Conservation (phyloP, 1,139 yeast species). For the Meyerozyma carpophila region DNA sequence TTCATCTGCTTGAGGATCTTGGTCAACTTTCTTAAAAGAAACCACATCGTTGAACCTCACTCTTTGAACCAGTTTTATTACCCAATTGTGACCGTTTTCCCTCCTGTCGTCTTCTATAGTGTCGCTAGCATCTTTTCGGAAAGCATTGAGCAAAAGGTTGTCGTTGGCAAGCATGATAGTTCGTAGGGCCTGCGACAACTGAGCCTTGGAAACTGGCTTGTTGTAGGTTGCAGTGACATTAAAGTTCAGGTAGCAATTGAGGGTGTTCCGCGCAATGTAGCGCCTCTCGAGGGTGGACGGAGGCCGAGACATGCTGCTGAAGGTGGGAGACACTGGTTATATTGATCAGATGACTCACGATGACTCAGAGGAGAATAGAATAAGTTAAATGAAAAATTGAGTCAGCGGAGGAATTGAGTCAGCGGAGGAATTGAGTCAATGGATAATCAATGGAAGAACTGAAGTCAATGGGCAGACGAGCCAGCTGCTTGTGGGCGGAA, state of each 20-base stretch:
- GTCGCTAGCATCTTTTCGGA: constrained; percentile 7
- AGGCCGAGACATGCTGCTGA: neutral
- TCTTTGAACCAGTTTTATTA: constrained; percentile 13
- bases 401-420: too few species aligned
- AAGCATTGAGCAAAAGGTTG: constrained; percentile 18
- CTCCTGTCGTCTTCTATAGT: constrained; percentile 7
- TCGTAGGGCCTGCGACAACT: constrained; percentile 22
- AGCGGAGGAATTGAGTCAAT: too few species aligned
- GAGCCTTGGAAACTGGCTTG: constrained; percentile 9
- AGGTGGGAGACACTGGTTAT: neutral
- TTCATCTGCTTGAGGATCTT: constrained; percentile 9
- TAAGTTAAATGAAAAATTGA: too few species aligned
- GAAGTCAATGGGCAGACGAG: too few species aligned
- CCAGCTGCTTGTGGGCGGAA: too few species aligned
- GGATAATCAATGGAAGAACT: too few species aligned
- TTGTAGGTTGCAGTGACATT: constrained; percentile 23
- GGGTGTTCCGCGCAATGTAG: neutral
- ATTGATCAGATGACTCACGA: neutral
- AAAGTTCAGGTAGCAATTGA: constrained; percentile 21
- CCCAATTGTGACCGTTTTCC: constrained; percentile 13
- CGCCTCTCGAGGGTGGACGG: neutral
- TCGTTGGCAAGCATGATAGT: constrained; percentile 17
- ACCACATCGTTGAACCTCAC: constrained; percentile 25
- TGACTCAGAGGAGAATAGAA: neutral
- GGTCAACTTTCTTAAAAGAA: constrained; percentile 8